Evolutionary conservation across 208 protist genomes (phyloP), one percentile per base, ranked within the genome.

Genomic region (Vickermania ingenoplastis): DNA sequence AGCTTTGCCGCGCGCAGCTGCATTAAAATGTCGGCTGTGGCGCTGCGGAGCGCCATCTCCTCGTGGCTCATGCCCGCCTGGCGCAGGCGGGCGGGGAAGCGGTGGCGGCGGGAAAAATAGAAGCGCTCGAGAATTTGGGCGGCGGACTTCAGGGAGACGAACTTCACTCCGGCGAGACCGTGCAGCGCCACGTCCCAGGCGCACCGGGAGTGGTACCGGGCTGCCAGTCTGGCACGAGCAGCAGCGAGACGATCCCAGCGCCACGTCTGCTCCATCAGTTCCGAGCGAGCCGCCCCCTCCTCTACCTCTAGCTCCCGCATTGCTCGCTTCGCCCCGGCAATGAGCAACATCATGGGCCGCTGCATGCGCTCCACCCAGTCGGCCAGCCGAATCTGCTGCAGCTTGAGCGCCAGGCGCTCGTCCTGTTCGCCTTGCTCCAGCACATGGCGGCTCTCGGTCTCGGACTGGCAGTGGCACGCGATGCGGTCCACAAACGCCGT

Each of bases 101-200:
- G 57, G 13, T 2, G 14, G 21, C 28, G 13, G 21, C 25, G 1
- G 21, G 28, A 2, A 1, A 41, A 14, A 23, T 63, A 55, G 45
- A 77, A 77, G 1, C 71, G 53, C 26, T 31, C 5, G 29, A 77
- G 56, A 26, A 77, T 53, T 28, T 45, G 24, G 41, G 63, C 67
- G 4, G 53, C 58, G 2, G 62, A 52, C 41, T 74, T 48, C 7
- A 78, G 59, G 2, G 72, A 78, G 1, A 52, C 58, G 57, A 61
- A 74, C 49, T 69, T 52, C 1, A 22, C 7, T 26, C 57, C 62
- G 13, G 65, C 11, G 26, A 57, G 66, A 23, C 26, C 41, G 1
- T 61, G 36, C 0, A 1, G 4, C 24, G 45, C 67, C 7, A 72
- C 26, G 5, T 52, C 25, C 67, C 72, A 74, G 3, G 26, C 54